Evolutionary conservation across 345 rosid species (phyloP), one percentile per base, ranked within the genome.

Genomic region (Citrus cavaleriei): DNA sequence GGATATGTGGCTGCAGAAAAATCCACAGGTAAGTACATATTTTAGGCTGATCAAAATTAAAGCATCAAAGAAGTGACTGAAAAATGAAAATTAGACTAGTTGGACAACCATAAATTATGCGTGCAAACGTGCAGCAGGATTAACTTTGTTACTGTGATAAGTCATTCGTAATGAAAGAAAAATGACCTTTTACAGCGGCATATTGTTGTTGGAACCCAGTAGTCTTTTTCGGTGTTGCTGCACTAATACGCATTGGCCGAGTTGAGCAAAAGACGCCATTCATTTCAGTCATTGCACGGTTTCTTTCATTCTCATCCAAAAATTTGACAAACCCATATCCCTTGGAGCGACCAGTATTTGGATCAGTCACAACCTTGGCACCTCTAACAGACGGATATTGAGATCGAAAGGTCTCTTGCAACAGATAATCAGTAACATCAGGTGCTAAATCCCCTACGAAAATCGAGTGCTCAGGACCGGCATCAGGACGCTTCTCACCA

Each of bases 361-460:
- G 94, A 85, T 96, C 99, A 78, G 94, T 96, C 54, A 94, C 99
- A 82, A 96, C 99, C 92, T 96, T 96, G 73, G 99, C 99, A 76
- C 98, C 99, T 88, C 95, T 88, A 78, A 96, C 97, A 14, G 99
- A 93, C 32, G 91, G 87, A 83, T 92, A 96, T 61, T 89, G 90
- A 80, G 82, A 87, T 75, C 97, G 90, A 79, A 94, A 96, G 0
- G 97, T 96, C 88, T 96, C 99, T 78, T 96, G 99, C 85, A 96
- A 88, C 7, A 94, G 84, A 86, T 91, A 96, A 75, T 96, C 99
- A 0, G 99, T 94, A 55, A 96, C 99, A 77, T 96, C 99, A 1
- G 98, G 92, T 2, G 99, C 93, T 70, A 96, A 90, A 77, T 96
- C 97, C 73, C 98, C 99, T 24, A 96, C 99, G 80, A 96, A 96